Conservation (phyloP, 2,329 filamentous ascomycete genomes). For the Curvularia sp. region DNA sequence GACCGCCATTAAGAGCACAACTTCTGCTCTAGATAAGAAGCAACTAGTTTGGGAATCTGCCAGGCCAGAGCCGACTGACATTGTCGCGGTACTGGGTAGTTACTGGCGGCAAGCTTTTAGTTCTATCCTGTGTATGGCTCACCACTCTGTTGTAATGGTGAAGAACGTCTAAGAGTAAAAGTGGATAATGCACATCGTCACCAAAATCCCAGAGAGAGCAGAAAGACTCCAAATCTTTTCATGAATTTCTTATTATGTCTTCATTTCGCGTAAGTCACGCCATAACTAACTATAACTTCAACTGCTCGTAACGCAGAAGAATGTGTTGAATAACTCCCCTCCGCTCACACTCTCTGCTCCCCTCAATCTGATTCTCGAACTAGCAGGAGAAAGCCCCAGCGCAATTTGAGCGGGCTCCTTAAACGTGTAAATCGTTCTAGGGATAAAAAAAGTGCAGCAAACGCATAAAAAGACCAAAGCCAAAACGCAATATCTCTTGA, state of each 20-base stretch:
- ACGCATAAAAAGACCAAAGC: not conserved
- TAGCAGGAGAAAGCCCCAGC: constrained; percentile 25
- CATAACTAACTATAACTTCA: not conserved
- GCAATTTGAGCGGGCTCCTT: constrained; percentile 4
- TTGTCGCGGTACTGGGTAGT: no score
- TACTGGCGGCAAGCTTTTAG: no score
- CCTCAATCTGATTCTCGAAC: constrained; percentile 7
- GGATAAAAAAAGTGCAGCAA: not conserved
- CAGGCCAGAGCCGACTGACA: no score
- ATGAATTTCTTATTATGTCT: constrained; percentile 1
- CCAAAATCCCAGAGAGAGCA: not conserved
- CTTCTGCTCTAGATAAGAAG: constrained; percentile 29
- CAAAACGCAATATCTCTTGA: not conserved
- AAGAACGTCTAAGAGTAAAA: no score
- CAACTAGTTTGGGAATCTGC: no score
- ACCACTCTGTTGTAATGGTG: no score
- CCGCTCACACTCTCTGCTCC: not conserved
- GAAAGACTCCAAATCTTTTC: not conserved
- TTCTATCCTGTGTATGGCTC: no score
- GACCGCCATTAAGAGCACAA: constrained; percentile 28
- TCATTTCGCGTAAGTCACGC: constrained; percentile 1
- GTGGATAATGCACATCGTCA: no score
- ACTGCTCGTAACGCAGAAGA: not conserved
- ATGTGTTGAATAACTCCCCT: not conserved
- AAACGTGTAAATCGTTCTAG: constrained; percentile 1